phyloP scores from a whole-genome alignment of 208 protist genomes.

The Trypanosoma lewisi region DNA sequence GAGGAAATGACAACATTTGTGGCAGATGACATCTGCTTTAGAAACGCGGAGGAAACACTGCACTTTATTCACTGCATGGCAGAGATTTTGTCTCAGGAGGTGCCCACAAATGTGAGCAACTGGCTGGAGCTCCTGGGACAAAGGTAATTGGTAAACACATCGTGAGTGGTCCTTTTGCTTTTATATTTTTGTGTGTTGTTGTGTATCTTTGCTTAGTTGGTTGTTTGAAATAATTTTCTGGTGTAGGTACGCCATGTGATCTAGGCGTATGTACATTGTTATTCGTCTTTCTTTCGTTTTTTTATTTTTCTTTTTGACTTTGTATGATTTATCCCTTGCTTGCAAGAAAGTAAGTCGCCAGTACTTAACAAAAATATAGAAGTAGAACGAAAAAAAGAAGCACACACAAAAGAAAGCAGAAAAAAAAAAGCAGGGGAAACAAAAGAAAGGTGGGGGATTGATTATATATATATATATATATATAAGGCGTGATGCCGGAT shows the following conservation, averaged over 20 bases:
- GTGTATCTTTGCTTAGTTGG: too few species aligned
- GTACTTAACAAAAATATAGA: too few species aligned
- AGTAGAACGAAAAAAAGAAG: too few species aligned
- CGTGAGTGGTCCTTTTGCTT: background rate
- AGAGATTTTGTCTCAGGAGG: slow-evolving; percentile 21
- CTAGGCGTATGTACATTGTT: too few species aligned
- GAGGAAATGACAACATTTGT: slow-evolving; percentile 33
- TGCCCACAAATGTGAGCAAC: slow-evolving; percentile 45
- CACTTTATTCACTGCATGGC: slow-evolving; percentile 41
- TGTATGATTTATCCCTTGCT: too few species aligned
- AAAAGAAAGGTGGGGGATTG: background rate
- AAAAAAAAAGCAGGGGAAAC: background rate
- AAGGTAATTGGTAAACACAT: slow-evolving; percentile 5
- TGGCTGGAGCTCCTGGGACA: slow-evolving; percentile 59
- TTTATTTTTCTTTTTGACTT: too few species aligned
- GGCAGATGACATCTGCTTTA: slow-evolving; percentile 29
- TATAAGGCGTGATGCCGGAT: slow-evolving; percentile 12
- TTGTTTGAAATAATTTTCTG: too few species aligned
- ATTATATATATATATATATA: background rate
- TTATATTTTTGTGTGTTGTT: slow-evolving; percentile 8
- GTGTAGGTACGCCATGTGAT: too few species aligned
- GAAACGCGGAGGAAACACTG: slow-evolving; percentile 38
- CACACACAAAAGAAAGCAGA: background rate
- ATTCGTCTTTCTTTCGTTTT: too few species aligned
- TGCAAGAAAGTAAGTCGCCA: too few species aligned